Base-by-base conservation (phyloP, 768 basidiomycete species). In the Hydnum rufescens region DNA sequence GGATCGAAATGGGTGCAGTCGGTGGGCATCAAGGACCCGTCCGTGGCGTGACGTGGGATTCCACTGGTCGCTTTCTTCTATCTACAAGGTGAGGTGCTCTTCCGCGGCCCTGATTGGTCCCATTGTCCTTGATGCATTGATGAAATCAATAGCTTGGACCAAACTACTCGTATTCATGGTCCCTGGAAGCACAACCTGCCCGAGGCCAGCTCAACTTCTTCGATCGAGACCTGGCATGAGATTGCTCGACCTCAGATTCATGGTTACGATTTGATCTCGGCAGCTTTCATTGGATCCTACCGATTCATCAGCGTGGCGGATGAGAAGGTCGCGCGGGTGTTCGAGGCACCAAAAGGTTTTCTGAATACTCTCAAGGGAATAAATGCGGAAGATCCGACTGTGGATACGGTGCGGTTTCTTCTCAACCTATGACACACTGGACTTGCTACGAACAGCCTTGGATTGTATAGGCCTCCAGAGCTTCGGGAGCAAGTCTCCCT, bases 161-260 rank as follows among this genome's bases (percentile, higher is more conserved):
- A 95, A 65, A 95, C 92, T 0, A 81, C 87, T 1, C 77, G 95
- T 16, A 75, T 96, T 55, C 89, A 96, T 60, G 88, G 77, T 0
- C 71, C 76, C 70, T 60, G 52, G 54, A 53, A 26, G 44, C 3
- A 34, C 25, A 5, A 51, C 6, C 18, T 18, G 4, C 22, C 5
- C 19, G 5, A 13, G n/a, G 19, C 25, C 29, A 16, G 22, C 54
- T 55, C 1, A 29, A 51, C 5, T 44, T 56, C 34, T 8, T 19
- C 34, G 57, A n/a, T 53, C 2, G 58, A 57, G 16, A 65, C 67
- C 5, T 93, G 89, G 89, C 82, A 83, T 59, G 95, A 99, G 62
- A 69, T 97, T 26, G 76, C 75, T 26, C 78, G 95, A 3, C 95
- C 95, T 19, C 95, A 99, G 64, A 79, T 96, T 18, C 95, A 99